These are phyloP conservation scores for Blastobotrys aristatus DNA, from an alignment of 1,139 yeast genomes.

Conservation along the genomic window DNA sequence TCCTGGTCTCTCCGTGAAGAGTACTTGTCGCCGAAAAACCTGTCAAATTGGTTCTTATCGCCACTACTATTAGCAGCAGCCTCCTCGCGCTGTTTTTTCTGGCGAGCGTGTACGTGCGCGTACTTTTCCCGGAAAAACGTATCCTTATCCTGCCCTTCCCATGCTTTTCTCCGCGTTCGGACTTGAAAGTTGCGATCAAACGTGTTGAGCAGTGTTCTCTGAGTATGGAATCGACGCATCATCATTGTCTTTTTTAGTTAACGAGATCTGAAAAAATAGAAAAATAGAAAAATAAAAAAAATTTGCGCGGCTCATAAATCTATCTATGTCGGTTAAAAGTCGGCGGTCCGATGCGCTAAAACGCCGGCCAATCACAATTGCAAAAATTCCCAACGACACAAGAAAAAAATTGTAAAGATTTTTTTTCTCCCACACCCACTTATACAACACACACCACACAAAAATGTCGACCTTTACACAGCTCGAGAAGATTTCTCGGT, in stretches of 20 bases:
- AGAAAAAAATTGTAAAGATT: background rate
- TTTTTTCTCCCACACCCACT: background rate
- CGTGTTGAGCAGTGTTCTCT: background rate
- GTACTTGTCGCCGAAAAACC: conserved; percentile 10
- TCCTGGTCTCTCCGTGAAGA: background rate
- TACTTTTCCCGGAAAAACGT: conserved; percentile 50
- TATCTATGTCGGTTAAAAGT: too few relatives aligned
- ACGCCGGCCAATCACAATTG: too few relatives aligned
- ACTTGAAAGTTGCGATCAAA: conserved; percentile 33
- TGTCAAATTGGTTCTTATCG: conserved; percentile 7
- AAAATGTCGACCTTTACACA: conserved; percentile 72
- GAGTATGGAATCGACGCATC: conserved; percentile 1
- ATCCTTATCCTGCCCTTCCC: conserved; percentile 56
- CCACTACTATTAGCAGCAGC: background rate
- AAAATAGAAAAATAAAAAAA: background rate
- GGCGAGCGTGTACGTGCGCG: conserved; percentile 54
- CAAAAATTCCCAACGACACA: background rate
- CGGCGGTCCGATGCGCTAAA: too few relatives aligned
- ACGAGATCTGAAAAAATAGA: background rate
- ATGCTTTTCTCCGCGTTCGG: conserved; percentile 42
- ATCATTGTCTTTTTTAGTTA: background rate
- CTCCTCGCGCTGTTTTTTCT: conserved; percentile 24
- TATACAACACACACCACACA: background rate
- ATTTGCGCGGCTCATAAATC: too few relatives aligned
- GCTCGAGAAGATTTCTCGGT: conserved; percentile 76